Evolutionary conservation across 768 basidiomycete genomes (phyloP), one percentile per base, ranked within the genome.

Genomic region (Suillus clintonianus): DNA sequence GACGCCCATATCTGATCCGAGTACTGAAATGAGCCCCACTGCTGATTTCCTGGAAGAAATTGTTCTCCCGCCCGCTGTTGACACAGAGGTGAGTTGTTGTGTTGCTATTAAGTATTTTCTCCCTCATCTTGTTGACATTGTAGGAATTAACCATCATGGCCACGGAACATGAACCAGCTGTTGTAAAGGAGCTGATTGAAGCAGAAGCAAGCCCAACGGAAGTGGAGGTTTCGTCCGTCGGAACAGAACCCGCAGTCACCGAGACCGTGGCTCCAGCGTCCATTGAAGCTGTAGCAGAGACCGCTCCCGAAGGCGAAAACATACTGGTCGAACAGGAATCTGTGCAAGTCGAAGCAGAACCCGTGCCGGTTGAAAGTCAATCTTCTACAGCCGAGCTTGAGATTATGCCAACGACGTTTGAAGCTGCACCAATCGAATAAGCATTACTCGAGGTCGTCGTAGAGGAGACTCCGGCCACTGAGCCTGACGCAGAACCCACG

Each of bases 101-200:
- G 13, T 11, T 47, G 17, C 24, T n/a, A 9, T 37, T 19, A 14
- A 17, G 22, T 17, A 13, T 7, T 10, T 47, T 27, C 22, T n/a
- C 48, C 32, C 22, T 37, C 34, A 43, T 54, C 8, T 27, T 19
- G 8, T 27, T 39, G 42, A 13, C 13, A n/a, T 24, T 39, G 34
- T 19, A 62, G 62, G 42, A 36, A 34, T 37, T 62, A 19, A 34
- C 34, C 11, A 2, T 36, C 34, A 19, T 59, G 22, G 15, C 42
- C 4, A n/a, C 13, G 24, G 32, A 62, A 6, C 17, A 36, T 4
- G 61, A 54, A 24, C 42, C 24, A 7, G 54, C 17, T 36, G 56
- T 64, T 34, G 45, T 34, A 14, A n/a, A 34, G 15, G 62, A 63
- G 30, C 19, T 19, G 17, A 32, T 53, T 19, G 64, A 51, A 24